These are phyloP conservation scores for Aspergillus coremiiformis DNA, from an alignment of 495 filamentous ascomycete genomes.

Conservation along the genomic window DNA sequence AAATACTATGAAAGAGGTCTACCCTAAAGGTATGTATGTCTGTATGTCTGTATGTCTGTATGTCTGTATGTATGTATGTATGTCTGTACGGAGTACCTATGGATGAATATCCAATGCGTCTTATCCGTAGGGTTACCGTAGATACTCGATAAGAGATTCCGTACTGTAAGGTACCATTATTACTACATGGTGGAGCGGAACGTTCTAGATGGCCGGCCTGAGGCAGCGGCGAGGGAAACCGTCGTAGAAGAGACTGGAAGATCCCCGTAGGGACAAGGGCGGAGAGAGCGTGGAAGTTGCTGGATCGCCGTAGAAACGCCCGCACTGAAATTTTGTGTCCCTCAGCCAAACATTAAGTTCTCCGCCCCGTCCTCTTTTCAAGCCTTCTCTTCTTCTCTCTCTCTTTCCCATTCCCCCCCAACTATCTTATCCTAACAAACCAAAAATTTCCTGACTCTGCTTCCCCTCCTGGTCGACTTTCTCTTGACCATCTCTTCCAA, in stretches of 20 bases:
- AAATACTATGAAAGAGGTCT: too few relatives aligned
- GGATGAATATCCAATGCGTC: too few relatives aligned
- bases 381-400: conserved; percentile 19
- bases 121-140: too few relatives aligned
- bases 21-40: too few relatives aligned
- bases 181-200: conserved; percentile 26
- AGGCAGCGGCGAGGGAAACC: conserved; percentile 3
- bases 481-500: not conserved
- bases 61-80: too few relatives aligned
- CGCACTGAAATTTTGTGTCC: conserved; percentile 27
- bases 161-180: too few relatives aligned
- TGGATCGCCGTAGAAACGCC: conserved; percentile 41
- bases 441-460: conserved; percentile 5
- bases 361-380: conserved; percentile 14
- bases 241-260: conserved; percentile 29
- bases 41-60: too few relatives aligned
- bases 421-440: conserved; percentile 3
- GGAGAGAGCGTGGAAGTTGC: conserved; percentile 36
- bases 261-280: conserved; percentile 15
- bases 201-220: conserved; percentile 24
- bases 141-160: too few relatives aligned
- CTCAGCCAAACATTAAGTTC: conserved; percentile 26
- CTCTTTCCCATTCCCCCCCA: conserved; percentile 10
- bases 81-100: too few relatives aligned
- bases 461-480: not conserved